Evolutionary conservation across 1,284 basidiomycete genomes (phyloP).

Genomic region (Boletus sp.): DNA sequence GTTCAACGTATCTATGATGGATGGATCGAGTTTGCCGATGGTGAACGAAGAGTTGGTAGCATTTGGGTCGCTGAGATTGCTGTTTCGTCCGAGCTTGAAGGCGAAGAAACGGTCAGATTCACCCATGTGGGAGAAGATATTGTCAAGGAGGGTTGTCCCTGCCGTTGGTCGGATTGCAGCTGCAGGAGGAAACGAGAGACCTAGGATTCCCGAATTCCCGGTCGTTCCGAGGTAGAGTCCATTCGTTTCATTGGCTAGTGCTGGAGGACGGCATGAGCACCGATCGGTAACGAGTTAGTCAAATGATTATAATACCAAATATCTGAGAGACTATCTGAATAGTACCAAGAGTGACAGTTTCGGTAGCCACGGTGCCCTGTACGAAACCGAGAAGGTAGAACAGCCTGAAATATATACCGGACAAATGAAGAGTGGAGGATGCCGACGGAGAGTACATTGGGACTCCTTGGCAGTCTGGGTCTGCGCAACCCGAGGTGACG

Average conservation of each 20-base stretch:
- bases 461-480: constrained; percentile 34
- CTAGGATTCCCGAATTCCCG: constrained; percentile 56
- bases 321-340: constrained; percentile 38
- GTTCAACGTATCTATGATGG: constrained; percentile 32
- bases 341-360: constrained; percentile 42
- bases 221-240: constrained; percentile 44
- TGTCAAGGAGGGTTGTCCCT: constrained; percentile 47
- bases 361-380: constrained; percentile 41
- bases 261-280: constrained; percentile 30
- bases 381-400: constrained; percentile 48
- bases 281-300: background rate
- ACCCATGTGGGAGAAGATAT: constrained; percentile 43
- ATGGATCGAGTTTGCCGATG: constrained; percentile 46
- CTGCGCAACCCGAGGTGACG: constrained; percentile 31
- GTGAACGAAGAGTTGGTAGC: constrained; percentile 45
- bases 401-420: constrained; percentile 38
- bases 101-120: constrained; percentile 47
- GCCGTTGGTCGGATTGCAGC: constrained; percentile 44
- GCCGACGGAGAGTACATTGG: constrained; percentile 28
- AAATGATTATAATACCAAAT: constrained; percentile 23
- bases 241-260: constrained; percentile 43
- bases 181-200: constrained; percentile 47
- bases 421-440: constrained; percentile 33
- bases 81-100: constrained; percentile 43
- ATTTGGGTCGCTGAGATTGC: constrained; percentile 19